These are phyloP conservation scores for Triticum aestivum DNA, from an alignment of 176 grass and related monocot species.

Conservation along the genomic window IWGSC_CS_RefSeq_v2.1 NC_057801.1:811875636-811876135, in stretches of 20 bases:
- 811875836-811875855: neutral
- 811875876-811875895: constrained; percentile 53
- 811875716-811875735: constrained; percentile 95
- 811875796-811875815: constrained; percentile 10
- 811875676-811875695: constrained; percentile 70
- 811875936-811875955: constrained; percentile 11
- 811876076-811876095: too few relatives aligned
- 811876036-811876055: neutral
- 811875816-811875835: neutral
- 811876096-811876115: too few relatives aligned
- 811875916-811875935: constrained; percentile 92
- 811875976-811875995: neutral
- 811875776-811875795: constrained; percentile 67
- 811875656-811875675: constrained; percentile 70
- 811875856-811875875: neutral
- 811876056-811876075: neutral
- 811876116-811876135: neutral
- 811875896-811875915: constrained; percentile 94
- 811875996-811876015: neutral
- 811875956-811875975: constrained; percentile 13
- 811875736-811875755: constrained; percentile 94
- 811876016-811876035: neutral
- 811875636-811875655: neutral
- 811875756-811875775: constrained; percentile 96
- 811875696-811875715: constrained; percentile 87